Base-by-base conservation (phyloP, 1,284 basidiomycete genomes). In the Garcileccinum viscosum region DNA sequence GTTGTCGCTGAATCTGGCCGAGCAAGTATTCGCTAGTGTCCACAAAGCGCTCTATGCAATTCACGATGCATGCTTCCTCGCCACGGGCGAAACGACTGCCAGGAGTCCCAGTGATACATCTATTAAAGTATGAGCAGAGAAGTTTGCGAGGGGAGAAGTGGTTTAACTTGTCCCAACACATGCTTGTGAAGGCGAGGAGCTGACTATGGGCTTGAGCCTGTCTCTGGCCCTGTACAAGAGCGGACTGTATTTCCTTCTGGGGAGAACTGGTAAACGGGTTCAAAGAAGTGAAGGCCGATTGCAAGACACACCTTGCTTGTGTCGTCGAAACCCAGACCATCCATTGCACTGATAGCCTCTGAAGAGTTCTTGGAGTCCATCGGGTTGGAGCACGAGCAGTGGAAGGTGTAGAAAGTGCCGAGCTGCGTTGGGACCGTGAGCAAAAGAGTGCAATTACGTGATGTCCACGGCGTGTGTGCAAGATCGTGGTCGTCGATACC, bases 1-100 rank as follows among this genome's bases (percentile, higher is more conserved):
- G 81, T 63, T 86, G 82, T 68, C 85, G 88, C 69, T 97, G 93
- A 67, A 99, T 88, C 79, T 91, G 89, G 77, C 90, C 90, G 72
- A 98, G 91, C 83, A 97, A 88, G 83, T 89, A 95, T 64, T 96
- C 82, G 75, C 92, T 95, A n/a, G 94, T 92, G 83, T 99, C 97
- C 74, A 98, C 85, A 85, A 98, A 99, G 68, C 97, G 88, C 73
- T 96, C 95, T 61, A 98, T 96, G 78, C 96, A 98, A 83, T 97
- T 97, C 70, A 88, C 85, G 61, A 99, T 87, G 80, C 97, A 99
- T 65, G 86, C 86, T 75, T 93, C 91, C 82, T 99, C 97, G 60
- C 89, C 86, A 69, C 93, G 86, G 42, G 94, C 93, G 83, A 99
- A 98, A 66, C 91, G 88, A 40, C 90, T 91, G n/a, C 91, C 91